Base-by-base conservation (phyloP, 129 eudicot genomes). In the Flaveria sonorensis region DNA sequence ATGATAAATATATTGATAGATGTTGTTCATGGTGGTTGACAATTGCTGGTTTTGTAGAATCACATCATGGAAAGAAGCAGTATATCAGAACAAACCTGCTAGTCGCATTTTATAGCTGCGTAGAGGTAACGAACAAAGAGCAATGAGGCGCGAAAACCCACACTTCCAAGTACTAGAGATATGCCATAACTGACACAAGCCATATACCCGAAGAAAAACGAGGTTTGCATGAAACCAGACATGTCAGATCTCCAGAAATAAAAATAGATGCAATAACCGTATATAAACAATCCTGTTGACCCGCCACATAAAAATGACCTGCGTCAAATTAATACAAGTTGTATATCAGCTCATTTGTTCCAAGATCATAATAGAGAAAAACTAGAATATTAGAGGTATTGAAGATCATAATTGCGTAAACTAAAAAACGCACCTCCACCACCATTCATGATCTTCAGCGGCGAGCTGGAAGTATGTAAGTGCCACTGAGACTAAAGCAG, bases 361-460 rank as follows among this genome's bases (percentile, higher is more conserved):
- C 72, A 46, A 19, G 23, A 64, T 32, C 40, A 55, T 55, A 8
- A 52, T 52, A 50, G 75, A 36, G 40, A 36, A 36, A 36, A 6
- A 36, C 7, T 0, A 36, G 40, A 36, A 36, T 36, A 36, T 36
- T 36, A 36, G 40, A 36, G 40, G 40, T 36, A 36, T 36, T 36
- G 40, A 36, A 36, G 7, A 36, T 36, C 7, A 77, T 10, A 45
- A 45, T 45, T 11, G 13, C 48, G 12, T 8, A 4, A 65, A 55
- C 21, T 47, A 48, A 48, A 15, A 16, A 48, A 75, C 63, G 10
- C 62, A 75, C 79, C 79, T 75, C 92, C 96, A 90, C 96, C 92
- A 85, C 96, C 90, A 87, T 72, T 85, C 78, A 85, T 89, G 88
- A 81, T 89, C 96, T 83, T 87, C 96, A 50, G 81, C 88, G 36